phyloP scores from a whole-genome alignment of 148 eudicot genomes.

The Silene uniflora region DNA sequence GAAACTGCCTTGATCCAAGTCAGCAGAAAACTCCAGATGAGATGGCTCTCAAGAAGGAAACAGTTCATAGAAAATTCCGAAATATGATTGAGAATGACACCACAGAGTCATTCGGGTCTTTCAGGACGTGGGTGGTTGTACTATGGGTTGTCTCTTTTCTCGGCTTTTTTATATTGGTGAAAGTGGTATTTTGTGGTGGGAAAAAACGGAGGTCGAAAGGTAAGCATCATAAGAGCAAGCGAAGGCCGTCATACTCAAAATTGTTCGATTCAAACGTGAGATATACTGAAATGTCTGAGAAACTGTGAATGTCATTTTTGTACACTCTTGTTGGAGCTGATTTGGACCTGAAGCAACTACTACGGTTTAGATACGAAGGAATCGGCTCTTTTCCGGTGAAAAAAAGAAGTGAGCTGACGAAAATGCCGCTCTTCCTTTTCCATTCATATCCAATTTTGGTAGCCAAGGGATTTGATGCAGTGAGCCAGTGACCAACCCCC shows the following conservation, averaged over 20 bases:
- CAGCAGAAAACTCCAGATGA: conserved; percentile 22
- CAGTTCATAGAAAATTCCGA: conserved; percentile 36
- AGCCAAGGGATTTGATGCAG: too few species aligned
- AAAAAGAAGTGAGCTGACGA: too few species aligned
- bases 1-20: conserved; percentile 47
- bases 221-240: conserved; percentile 58
- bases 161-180: conserved; percentile 52
- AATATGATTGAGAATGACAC: conserved; percentile 33
- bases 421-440: too few species aligned
- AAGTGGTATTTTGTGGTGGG: conserved; percentile 35
- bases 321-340: too few species aligned
- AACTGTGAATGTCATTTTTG: conserved; percentile 21
- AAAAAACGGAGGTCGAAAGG: conserved; percentile 51
- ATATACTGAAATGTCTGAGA: conserved; percentile 37
- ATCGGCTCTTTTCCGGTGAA: too few species aligned
- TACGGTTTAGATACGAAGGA: too few species aligned
- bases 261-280: conserved; percentile 43
- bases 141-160: conserved; percentile 59
- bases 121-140: conserved; percentile 55
- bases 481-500: too few species aligned
- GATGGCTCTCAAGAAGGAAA: conserved; percentile 23
- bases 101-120: conserved; percentile 37
- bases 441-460: too few species aligned
- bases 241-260: conserved; percentile 41
- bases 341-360: too few species aligned